Conservation (phyloP, 768 basidiomycete genomes). For the Galerina marginata region DNA sequence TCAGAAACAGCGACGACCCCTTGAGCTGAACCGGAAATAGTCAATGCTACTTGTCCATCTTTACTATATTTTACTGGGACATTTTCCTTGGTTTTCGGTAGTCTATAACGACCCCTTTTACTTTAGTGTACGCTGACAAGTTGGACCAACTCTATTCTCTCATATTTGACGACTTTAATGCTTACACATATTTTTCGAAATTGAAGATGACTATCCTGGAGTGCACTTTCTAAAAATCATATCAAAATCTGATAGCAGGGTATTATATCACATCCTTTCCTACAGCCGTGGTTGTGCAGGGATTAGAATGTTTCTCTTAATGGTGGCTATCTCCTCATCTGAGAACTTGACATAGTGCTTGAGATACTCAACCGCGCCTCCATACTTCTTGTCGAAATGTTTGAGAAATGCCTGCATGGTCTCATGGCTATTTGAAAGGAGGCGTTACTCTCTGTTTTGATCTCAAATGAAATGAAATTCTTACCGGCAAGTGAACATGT, state of each 20-base stretch:
- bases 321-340: slow-evolving; percentile 64
- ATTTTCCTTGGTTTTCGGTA: not conserved
- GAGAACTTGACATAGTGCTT: slow-evolving; percentile 60
- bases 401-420: slow-evolving; percentile 78
- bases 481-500: slow-evolving; percentile 82
- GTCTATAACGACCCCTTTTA: not conserved
- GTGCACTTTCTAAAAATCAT: not conserved
- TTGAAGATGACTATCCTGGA: not conserved
- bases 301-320: slow-evolving; percentile 62
- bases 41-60: not conserved
- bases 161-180: not conserved
- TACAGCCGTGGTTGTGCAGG: slow-evolving; percentile 23
- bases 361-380: slow-evolving; percentile 69
- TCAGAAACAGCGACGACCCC: slow-evolving; percentile 39
- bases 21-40: slow-evolving; percentile 36
- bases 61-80: slow-evolving; percentile 1
- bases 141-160: not conserved
- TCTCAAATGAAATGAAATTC: slow-evolving; percentile 18
- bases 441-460: slow-evolving; percentile 5
- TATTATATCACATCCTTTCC: not conserved
- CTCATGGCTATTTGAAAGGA: slow-evolving; percentile 52
- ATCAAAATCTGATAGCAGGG: not conserved
- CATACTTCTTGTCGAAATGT: slow-evolving; percentile 66
- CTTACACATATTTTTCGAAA: not conserved
- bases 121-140: no score